phyloP scores from a whole-genome alignment of 2,329 filamentous ascomycete species.

The Neodidymelliopsis sp. region DNA sequence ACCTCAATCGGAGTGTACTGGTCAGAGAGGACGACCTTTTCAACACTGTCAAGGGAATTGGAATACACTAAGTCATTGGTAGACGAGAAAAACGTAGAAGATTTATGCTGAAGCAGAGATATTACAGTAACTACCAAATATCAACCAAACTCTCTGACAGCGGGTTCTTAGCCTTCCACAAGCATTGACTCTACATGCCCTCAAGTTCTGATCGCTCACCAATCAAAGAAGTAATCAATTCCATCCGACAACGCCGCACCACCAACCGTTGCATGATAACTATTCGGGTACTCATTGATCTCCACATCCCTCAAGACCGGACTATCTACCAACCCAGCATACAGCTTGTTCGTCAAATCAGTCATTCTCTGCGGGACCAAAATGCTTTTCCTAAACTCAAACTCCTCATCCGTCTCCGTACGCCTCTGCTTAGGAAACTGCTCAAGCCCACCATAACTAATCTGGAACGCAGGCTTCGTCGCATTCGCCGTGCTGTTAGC shows the following conservation, averaged over 20 bases:
- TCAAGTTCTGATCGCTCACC: no score
- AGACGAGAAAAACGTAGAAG: no score
- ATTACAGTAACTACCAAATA: no score
- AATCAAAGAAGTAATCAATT: slow-evolving; percentile 45
- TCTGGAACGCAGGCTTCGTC: slow-evolving; percentile 41
- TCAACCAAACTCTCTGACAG: no score
- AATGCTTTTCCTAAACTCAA: slow-evolving; percentile 34
- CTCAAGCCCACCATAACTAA: slow-evolving; percentile 42
- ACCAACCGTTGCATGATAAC: slow-evolving; percentile 42
- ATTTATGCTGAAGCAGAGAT: no score
- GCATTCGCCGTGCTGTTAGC: background rate
- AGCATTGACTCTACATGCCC: no score
- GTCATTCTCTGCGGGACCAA: slow-evolving; percentile 34
- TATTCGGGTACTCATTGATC: slow-evolving; percentile 41
- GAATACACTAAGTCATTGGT: slow-evolving; percentile 16
- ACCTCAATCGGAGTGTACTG: slow-evolving; percentile 29
- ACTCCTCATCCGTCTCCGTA: slow-evolving; percentile 39
- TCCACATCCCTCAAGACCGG: slow-evolving; percentile 34
- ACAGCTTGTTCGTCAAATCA: slow-evolving; percentile 31
- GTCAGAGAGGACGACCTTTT: slow-evolving; percentile 33
- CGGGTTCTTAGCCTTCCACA: no score
- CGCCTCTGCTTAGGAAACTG: slow-evolving; percentile 35
- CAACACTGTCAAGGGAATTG: slow-evolving; percentile 25
- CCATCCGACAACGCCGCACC: slow-evolving; percentile 39
- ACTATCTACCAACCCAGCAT: slow-evolving; percentile 30